phyloP scores from a whole-genome alignment of 164 flowering plant genomes.

The Santalum album region DNA sequence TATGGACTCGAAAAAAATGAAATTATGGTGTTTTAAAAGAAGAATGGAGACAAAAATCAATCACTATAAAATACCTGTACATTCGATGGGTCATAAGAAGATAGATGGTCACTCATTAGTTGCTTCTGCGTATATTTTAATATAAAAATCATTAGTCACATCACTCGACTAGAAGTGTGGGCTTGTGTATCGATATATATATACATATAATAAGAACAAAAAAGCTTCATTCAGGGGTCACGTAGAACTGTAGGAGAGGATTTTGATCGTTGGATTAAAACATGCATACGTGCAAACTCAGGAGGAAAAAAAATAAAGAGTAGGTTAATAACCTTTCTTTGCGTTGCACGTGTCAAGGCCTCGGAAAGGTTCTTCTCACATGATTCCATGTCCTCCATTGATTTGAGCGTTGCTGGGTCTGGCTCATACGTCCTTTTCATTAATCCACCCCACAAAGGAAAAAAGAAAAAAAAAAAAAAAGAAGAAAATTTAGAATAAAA shows the following conservation, averaged over 20 bases:
- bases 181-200: too few species aligned
- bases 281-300: neutral
- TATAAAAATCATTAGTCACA: too few species aligned
- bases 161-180: too few species aligned
- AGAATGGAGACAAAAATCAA: too few species aligned
- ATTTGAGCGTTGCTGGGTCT: slow-evolving; percentile 13
- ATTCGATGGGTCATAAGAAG: slow-evolving; percentile 30
- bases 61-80: slow-evolving; percentile 22
- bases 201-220: too few species aligned
- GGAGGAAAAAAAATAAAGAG: neutral
- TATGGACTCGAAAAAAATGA: too few species aligned
- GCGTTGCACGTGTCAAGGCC: slow-evolving; percentile 11
- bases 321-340: slow-evolving; percentile 27
- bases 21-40: too few species aligned
- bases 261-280: neutral
- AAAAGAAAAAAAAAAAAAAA: neutral
- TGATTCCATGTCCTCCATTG: slow-evolving; percentile 16
- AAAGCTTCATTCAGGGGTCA: too few species aligned
- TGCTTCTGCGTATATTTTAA: slow-evolving; percentile 26
- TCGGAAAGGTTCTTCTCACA: slow-evolving; percentile 21
- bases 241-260: neutral
- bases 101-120: slow-evolving; percentile 25
- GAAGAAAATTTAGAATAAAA: neutral
- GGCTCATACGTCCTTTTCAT: slow-evolving; percentile 18
- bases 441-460: neutral